These are phyloP conservation scores for Albatrellus sp. DNA, from an alignment of 1,284 basidiomycete genomes.

Conservation along the genomic window DNA sequence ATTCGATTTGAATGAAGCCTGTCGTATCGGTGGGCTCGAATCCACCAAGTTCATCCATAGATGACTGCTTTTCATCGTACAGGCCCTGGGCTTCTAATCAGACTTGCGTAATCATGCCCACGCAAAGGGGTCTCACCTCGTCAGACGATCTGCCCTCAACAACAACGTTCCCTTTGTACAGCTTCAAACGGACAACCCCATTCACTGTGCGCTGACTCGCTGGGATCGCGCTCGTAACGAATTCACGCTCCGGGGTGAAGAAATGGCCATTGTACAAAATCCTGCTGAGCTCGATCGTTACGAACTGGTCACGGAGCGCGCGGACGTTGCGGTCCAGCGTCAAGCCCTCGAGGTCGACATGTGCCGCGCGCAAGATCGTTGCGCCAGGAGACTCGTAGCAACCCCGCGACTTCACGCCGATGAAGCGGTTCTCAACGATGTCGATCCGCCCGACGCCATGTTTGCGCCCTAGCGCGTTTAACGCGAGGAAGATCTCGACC, in stretches of 20 bases:
- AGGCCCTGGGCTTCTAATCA: conserved; percentile 44
- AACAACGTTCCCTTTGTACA: conserved; percentile 96
- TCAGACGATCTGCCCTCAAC: conserved; percentile 87
- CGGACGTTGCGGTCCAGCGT: conserved; percentile 97
- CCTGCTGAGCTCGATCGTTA: conserved; percentile 81
- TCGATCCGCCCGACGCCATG: conserved; percentile 96
- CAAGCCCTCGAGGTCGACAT: conserved; percentile 95
- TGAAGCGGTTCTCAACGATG: conserved; percentile 99
- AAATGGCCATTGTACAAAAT: conserved; percentile 97
- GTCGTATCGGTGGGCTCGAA: conserved; percentile 90
- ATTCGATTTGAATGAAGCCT: conserved; percentile 92
- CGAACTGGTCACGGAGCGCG: conserved; percentile 87
- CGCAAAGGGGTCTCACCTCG: conserved; percentile 37
- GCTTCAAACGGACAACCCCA: conserved; percentile 79
- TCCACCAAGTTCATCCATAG: conserved; percentile 98
- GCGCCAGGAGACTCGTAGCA: conserved; percentile 98
- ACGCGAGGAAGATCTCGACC: conserved; percentile 90
- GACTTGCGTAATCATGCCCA: background rate
- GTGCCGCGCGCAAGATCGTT: conserved; percentile 90
- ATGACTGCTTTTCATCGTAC: conserved; percentile 95
- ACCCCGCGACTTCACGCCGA: conserved; percentile 96
- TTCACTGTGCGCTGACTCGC: conserved; percentile 95
- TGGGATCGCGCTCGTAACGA: conserved; percentile 80
- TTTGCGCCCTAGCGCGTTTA: conserved; percentile 88
- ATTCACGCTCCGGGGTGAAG: conserved; percentile 97